Evolutionary conservation across 2,329 filamentous ascomycete genomes (phyloP).

Genomic region (Fusarium pseudograminearum): DNA sequence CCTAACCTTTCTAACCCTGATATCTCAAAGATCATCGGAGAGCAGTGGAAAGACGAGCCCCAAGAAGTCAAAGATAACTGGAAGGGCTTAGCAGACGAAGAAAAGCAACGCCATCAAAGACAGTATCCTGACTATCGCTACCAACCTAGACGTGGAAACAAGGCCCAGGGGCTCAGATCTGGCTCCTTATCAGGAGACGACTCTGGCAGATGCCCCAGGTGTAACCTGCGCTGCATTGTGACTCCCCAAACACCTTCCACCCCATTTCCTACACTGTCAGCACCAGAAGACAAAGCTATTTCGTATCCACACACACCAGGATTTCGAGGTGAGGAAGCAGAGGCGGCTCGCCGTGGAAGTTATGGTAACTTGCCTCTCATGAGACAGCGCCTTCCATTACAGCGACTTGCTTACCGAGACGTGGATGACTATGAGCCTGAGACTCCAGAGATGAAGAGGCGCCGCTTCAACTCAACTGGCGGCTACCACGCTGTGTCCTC

Average conservation of each 20-base stretch:
- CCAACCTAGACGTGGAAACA: slow-evolving; percentile 77
- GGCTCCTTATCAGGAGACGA: slow-evolving; percentile 59
- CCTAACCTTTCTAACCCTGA: slow-evolving; percentile 95
- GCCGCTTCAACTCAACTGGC: slow-evolving; percentile 65
- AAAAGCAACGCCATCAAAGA: slow-evolving; percentile 88
- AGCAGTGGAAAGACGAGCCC: slow-evolving; percentile 86
- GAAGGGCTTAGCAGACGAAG: slow-evolving; percentile 91
- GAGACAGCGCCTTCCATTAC: slow-evolving; percentile 40
- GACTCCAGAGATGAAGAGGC: slow-evolving; percentile 70
- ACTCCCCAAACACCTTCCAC: slow-evolving; percentile 70
- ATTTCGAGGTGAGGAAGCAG: slow-evolving; percentile 41
- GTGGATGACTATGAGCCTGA: slow-evolving; percentile 55
- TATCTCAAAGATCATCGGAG: slow-evolving; percentile 96
- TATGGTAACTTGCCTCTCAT: slow-evolving; percentile 44
- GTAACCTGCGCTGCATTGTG: slow-evolving; percentile 75
- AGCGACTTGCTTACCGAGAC: slow-evolving; percentile 44
- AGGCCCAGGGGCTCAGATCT: slow-evolving; percentile 49
- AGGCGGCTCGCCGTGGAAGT: slow-evolving; percentile 47
- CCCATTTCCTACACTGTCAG: slow-evolving; percentile 56
- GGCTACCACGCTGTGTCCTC: slow-evolving; percentile 49
- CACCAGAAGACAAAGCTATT: slow-evolving; percentile 42
- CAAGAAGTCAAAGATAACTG: slow-evolving; percentile 83
- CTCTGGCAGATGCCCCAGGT: slow-evolving; percentile 74
- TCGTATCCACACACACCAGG: slow-evolving; percentile 41
- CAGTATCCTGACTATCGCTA: slow-evolving; percentile 96